Evolutionary conservation across 164 flowering plant genomes (phyloP), one percentile per base, ranked within the genome.

Genomic region (Dillenia turbinata): DNA sequence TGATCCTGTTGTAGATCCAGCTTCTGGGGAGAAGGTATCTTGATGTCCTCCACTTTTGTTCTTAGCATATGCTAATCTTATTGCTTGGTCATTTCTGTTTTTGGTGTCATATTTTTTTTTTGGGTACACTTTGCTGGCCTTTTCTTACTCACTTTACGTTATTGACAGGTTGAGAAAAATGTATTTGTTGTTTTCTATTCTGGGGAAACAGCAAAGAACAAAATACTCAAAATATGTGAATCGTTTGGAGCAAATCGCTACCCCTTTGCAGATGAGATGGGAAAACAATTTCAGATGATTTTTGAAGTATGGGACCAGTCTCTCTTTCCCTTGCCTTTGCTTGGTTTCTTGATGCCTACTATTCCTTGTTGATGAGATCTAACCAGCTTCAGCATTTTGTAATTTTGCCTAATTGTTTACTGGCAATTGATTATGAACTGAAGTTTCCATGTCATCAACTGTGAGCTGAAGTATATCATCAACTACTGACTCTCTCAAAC

Each of bases 171-270:
- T 60, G 96, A 90, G 74, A 92, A 92, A 80, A 88, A 92, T 80
- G 98, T 90, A 10, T 92, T 88, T 76, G 84, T 81, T n/a, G 81
- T 88, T 52, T 90, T 92, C 76, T 90, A 85, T 64, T 88, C 96
- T 71, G 98, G 98, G 67, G 96, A 92, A 67, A 86, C 85, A 74
- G 95, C 88, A 44, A 90, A 84, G 73, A 76, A 52, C 71, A 92
- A 92, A 75, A 81, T 90, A 65, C 47, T 85, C 13, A 92, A 92
- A 78, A 92, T 92, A 56, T 90, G 98, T 69, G 98, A 92, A 57
- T 95, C 98, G 26, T 92, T 92, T 85, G 98, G 95, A 33, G 98
- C 98, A 64, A 92, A 92, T 61, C 91, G 93, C 13, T 92, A 92
- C 62, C 82, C 93, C 19, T 90, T 90, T 63, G 52, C 80, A 17